phyloP scores from a whole-genome alignment of 257 asterid species.

The Primulina eburnea region DNA sequence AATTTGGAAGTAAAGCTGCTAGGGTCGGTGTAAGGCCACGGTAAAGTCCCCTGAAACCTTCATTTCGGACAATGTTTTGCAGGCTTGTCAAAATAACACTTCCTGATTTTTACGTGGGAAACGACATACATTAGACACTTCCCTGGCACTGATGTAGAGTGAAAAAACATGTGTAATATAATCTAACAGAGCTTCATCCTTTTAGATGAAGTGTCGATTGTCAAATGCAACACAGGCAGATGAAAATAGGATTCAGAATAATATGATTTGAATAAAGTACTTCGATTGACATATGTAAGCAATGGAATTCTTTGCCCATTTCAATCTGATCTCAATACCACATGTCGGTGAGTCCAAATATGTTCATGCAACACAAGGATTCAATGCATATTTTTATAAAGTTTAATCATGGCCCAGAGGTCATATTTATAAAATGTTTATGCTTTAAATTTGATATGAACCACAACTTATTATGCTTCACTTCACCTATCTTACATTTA shows the following conservation, averaged over 20 bases:
- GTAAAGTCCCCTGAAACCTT: constrained; percentile 88
- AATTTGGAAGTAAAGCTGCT: constrained; percentile 93
- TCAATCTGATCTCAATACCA: not conserved
- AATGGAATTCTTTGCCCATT: not conserved
- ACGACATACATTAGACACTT: constrained; percentile 22
- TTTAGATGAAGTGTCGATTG: not conserved
- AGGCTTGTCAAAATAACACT: constrained; percentile 79
- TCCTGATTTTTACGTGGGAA: constrained; percentile 51
- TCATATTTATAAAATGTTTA: no score
- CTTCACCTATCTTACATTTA: not conserved
- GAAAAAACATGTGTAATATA: not conserved
- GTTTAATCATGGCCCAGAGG: not conserved
- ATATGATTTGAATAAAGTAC: not conserved
- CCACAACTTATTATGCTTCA: not conserved
- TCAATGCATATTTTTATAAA: not conserved
- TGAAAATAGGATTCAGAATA: no score
- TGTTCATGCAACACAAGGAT: not conserved
- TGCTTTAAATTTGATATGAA: not conserved
- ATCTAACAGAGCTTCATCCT: not conserved
- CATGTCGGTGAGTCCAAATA: not conserved
- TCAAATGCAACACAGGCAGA: not conserved
- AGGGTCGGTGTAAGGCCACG: constrained; percentile 97
- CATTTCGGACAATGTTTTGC: constrained; percentile 57
- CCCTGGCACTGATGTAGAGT: not conserved
- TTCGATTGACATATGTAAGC: not conserved